Evolutionary conservation across 2,329 filamentous ascomycete genomes (phyloP).

Genomic region (Aureobasidium sp.): DNA sequence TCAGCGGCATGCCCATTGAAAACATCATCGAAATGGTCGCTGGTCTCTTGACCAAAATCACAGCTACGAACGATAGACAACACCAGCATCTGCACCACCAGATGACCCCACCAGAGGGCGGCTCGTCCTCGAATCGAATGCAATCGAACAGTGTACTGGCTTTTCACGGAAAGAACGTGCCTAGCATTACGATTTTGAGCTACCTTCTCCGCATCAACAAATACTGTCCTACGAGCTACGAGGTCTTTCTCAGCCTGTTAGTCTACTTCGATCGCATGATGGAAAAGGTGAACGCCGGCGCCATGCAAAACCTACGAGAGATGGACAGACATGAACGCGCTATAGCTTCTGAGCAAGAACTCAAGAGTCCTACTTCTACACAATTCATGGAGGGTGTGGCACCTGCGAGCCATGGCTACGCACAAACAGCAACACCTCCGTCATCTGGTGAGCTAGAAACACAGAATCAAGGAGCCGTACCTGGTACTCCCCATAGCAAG

Average conservation of each 20-base stretch:
- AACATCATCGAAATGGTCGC: conserved; percentile 99
- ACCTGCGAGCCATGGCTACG: conserved; percentile 22
- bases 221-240: conserved; percentile 97
- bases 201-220: conserved; percentile 96
- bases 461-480: conserved; percentile 25
- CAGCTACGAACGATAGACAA: conserved; percentile 88
- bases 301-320: conserved; percentile 55
- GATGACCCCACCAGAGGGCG: conserved; percentile 52
- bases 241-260: conserved; percentile 88
- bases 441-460: conserved; percentile 41
- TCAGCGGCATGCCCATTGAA: conserved; percentile 92
- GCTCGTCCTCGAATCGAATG: conserved; percentile 48
- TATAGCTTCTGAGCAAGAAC: conserved; percentile 19
- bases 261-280: conserved; percentile 99
- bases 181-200: conserved; percentile 91
- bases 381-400: conserved; percentile 24
- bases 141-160: conserved; percentile 72
- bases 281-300: conserved; percentile 79
- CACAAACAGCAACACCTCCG: conserved; percentile 41
- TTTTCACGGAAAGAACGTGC: conserved; percentile 97
- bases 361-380: conserved; percentile 11
- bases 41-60: conserved; percentile 91
- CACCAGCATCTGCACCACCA: conserved; percentile 82
- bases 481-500: conserved; percentile 31
- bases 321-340: conserved; percentile 39